Percentiles rank a stretch among this genome's conserved stretches.
Conservation (phyloP, 345 rosid genomes). For the Eutrema yunnanense region DNA sequence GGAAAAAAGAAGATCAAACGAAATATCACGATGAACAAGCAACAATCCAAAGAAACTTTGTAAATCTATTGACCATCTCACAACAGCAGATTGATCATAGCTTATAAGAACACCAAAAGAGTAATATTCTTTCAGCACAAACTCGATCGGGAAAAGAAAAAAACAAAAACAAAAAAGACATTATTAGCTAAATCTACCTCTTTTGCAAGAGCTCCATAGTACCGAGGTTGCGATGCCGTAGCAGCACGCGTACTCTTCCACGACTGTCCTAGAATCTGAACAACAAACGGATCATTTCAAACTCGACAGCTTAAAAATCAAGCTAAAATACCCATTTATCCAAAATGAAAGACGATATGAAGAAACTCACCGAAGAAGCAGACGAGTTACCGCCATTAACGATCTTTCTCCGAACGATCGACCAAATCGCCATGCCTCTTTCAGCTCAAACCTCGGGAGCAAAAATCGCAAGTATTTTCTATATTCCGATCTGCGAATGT, state of each 20-base stretch:
- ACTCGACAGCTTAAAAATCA: neutral
- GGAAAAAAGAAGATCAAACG: neutral
- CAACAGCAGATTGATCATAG: neutral
- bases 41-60: neutral
- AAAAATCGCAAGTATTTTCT: neutral
- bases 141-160: neutral
- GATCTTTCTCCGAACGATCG: slow-evolving; percentile 23
- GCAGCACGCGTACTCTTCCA: slow-evolving; percentile 14
- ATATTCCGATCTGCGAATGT: neutral
- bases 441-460: neutral
- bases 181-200: slow-evolving; percentile 1
- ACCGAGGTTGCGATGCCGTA: neutral
- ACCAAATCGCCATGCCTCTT: slow-evolving; percentile 26
- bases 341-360: neutral
- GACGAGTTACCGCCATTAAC: slow-evolving; percentile 9
- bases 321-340: too few species aligned
- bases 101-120: neutral
- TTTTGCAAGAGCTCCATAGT: slow-evolving; percentile 15
- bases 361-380: slow-evolving; percentile 27
- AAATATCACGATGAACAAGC: neutral
- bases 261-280: slow-evolving; percentile 23
- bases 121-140: neutral
- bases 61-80: neutral
- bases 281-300: neutral
- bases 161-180: neutral